Conservation (phyloP, 225 moss, liverwort and hornwort genomes). For the Climacium dendroides region DNA sequence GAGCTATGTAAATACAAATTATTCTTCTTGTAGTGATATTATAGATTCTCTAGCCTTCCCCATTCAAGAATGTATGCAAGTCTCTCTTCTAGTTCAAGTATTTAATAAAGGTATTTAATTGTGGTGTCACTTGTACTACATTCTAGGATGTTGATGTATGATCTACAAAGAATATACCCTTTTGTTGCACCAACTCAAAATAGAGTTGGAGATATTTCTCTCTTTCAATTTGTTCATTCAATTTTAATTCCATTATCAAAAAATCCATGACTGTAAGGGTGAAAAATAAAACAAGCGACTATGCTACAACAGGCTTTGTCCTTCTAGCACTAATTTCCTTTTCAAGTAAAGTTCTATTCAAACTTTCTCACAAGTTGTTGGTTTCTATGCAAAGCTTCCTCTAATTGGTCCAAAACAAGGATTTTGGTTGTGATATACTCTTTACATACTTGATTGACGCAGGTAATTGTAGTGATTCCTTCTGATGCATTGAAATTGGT, state of each 20-base stretch:
- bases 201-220: neutral
- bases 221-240: neutral
- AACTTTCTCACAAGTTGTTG: neutral
- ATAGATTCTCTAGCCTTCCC: neutral
- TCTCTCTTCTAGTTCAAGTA: neutral
- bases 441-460: neutral
- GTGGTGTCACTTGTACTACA: no score
- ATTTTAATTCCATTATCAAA: fast-evolving
- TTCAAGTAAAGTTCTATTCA: neutral
- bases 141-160: neutral
- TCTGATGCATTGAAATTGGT: neutral
- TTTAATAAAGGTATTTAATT: neutral
- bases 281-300: neutral
- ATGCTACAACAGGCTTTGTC: no score
- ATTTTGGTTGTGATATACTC: neutral
- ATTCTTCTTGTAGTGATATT: no score
- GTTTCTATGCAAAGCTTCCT: neutral
- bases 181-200: fast-evolving
- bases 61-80: no score
- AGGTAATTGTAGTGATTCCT: fast-evolving
- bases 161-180: neutral
- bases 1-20: neutral
- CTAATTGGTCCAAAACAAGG: neutral
- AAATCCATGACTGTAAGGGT: fast-evolving
- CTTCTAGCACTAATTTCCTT: neutral